phyloP scores from a whole-genome alignment of 1,139 yeast species.

The Pichia sp. region DNA sequence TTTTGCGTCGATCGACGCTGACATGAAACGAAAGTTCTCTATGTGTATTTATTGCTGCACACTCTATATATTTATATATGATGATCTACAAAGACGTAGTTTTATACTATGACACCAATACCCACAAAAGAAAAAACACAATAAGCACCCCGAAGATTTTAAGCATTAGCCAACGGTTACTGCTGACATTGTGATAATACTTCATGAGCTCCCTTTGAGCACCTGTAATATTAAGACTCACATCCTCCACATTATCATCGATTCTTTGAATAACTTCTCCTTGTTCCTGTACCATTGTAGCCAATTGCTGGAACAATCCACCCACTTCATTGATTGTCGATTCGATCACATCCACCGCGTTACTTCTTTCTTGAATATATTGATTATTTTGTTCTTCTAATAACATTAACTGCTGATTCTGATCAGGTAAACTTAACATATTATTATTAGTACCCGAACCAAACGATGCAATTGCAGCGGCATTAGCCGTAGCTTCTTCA shows the following conservation, averaged over 20 bases:
- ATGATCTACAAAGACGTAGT: not conserved
- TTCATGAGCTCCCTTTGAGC: slow-evolving; percentile 92
- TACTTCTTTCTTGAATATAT: slow-evolving; percentile 76
- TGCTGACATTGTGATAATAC: slow-evolving; percentile 81
- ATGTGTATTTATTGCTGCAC: too few relatives aligned
- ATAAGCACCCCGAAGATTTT: slow-evolving; percentile 86
- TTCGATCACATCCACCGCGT: slow-evolving; percentile 94
- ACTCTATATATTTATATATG: too few relatives aligned
- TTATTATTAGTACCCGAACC: slow-evolving; percentile 24
- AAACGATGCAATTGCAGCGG: not conserved
- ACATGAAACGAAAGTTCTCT: too few relatives aligned
- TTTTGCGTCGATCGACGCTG: too few relatives aligned
- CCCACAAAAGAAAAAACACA: slow-evolving; percentile 73
- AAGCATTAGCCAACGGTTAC: slow-evolving; percentile 87
- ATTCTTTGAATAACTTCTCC: slow-evolving; percentile 94
- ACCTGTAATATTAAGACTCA: slow-evolving; percentile 79
- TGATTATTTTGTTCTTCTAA: slow-evolving; percentile 69
- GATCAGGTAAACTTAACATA: slow-evolving; percentile 36
- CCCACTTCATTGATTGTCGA: slow-evolving; percentile 96
- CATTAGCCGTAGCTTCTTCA: slow-evolving; percentile 20
- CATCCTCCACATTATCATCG: slow-evolving; percentile 92
- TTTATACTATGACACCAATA: slow-evolving; percentile 39
- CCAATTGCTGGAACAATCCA: slow-evolving; percentile 85
- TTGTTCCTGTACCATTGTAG: slow-evolving; percentile 97
- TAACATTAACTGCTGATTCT: slow-evolving; percentile 53